These are phyloP conservation scores for Fraxinus nigra DNA, from an alignment of 305 asterid genomes.

Conservation along the genomic window DNA sequence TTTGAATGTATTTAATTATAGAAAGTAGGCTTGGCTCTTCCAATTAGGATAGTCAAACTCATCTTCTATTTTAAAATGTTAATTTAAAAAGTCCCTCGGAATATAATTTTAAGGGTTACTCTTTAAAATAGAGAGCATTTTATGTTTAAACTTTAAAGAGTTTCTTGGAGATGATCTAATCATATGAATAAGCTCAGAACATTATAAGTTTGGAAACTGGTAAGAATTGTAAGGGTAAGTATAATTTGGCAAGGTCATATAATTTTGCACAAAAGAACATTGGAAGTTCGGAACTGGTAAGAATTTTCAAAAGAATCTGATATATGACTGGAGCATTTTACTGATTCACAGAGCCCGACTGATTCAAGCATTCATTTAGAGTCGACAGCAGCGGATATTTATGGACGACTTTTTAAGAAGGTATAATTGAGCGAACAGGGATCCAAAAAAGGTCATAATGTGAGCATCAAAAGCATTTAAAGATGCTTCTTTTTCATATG, in stretches of 20 bases:
- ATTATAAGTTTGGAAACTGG: too few relatives aligned
- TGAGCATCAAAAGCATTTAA: background rate
- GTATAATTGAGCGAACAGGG: slow-evolving; percentile 4
- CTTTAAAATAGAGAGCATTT: too few relatives aligned
- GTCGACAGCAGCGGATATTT: background rate
- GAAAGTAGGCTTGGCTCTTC: too few relatives aligned
- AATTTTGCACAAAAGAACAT: background rate
- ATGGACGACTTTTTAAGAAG: background rate
- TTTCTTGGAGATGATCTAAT: too few relatives aligned
- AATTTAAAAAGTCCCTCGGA: too few relatives aligned
- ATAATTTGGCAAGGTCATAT: background rate
- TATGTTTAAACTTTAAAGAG: too few relatives aligned
- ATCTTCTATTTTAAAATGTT: too few relatives aligned
- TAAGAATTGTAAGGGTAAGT: background rate
- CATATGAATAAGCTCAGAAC: too few relatives aligned
- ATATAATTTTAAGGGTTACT: too few relatives aligned
- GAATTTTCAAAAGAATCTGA: background rate
- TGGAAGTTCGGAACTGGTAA: background rate
- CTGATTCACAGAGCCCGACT: background rate
- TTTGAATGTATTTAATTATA: too few relatives aligned
- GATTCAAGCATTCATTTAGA: too few relatives aligned
- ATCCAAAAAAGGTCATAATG: background rate
- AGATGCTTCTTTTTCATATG: background rate
- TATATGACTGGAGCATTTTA: background rate
- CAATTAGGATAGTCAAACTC: too few relatives aligned